Evolutionary conservation across 2,329 filamentous ascomycete genomes (phyloP), one percentile per base, ranked within the genome.

Genomic region (Dendryphion nanum): DNA sequence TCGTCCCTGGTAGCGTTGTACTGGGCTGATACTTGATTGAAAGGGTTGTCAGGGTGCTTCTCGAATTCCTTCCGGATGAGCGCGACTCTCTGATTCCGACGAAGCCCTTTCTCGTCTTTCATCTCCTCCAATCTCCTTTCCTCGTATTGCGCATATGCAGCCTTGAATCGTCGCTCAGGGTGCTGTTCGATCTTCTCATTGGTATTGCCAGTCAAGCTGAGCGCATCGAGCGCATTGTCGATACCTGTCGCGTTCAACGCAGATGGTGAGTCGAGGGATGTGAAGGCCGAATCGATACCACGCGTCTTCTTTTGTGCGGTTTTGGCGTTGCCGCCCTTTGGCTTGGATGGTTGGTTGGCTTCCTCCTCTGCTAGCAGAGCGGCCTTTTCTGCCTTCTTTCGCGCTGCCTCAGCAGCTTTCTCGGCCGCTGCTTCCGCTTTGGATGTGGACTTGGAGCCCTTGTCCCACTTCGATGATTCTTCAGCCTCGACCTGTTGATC

Each of bases 381-480:
- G 2, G 94, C 90, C 34, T 85, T 85, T 64, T 97, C 93, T 35
- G 90, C 91, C 71, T 95, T 97, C 71, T 95, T 95, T 40, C 84
- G 82, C 2, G 86, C 86, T 39, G 76, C 79, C 61, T 94, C 88
- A 39, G 85, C 85, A 53, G 86, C 89, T 70, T 91, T 95, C 34
- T 82, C 83, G 34, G 85, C 86, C 37, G 90, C 89, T 23, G 85
- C 84, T 54, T 94, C 89, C 89, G 94, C 95, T 73, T 95, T 98
- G 29, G 83, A 74, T 56, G 73, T 87, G 52, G 77, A 85, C 74
- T 97, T 98, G 37, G 88, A 67, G 28, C 93, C 93, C 69, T 93
- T 89, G 8, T 76, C 57, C 93, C 93, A 98, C 54, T 95, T 76
- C 38, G 78, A 75, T 4, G 83, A 78, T 57, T 96, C 91, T 18